phyloP scores from a whole-genome alignment of 164 flowering plant species.

The Tetrastigma voinierianum region DNA sequence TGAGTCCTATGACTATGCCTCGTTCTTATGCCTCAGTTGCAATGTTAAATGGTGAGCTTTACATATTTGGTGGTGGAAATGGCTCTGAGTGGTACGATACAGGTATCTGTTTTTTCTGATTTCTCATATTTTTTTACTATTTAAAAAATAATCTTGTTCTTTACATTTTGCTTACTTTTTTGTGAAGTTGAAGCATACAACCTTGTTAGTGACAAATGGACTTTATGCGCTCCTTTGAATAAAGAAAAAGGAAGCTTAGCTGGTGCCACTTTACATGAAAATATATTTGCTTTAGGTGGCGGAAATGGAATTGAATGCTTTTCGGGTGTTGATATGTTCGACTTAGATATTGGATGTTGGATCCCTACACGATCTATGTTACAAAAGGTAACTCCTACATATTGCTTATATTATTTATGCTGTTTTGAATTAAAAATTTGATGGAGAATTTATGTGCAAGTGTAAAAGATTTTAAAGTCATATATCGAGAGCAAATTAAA shows the following conservation, averaged over 20 bases:
- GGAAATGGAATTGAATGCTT: slow-evolving; percentile 67
- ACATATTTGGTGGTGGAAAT: slow-evolving; percentile 76
- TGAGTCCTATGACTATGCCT: slow-evolving; percentile 56
- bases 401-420: not conserved
- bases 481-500: no score
- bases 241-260: slow-evolving; percentile 65
- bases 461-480: no score
- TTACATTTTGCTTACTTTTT: not conserved
- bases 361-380: slow-evolving; percentile 64
- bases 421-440: not conserved
- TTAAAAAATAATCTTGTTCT: not conserved
- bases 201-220: slow-evolving; percentile 52
- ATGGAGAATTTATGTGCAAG: no score
- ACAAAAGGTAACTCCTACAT: slow-evolving; percentile 54
- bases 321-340: slow-evolving; percentile 86
- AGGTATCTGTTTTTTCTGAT: slow-evolving; percentile 44
- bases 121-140: not conserved
- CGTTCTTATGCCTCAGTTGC: slow-evolving; percentile 70
- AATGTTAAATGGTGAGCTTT: slow-evolving; percentile 49
- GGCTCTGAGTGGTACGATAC: slow-evolving; percentile 68
- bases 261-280: slow-evolving; percentile 52
- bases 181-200: slow-evolving; percentile 78
- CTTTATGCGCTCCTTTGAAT: slow-evolving; percentile 46
- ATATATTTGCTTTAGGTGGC: slow-evolving; percentile 86
- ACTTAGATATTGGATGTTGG: slow-evolving; percentile 72